Evolutionary conservation across 345 rosid species (phyloP).

Genomic region (Cardamine chenopodiifolia): DNA sequence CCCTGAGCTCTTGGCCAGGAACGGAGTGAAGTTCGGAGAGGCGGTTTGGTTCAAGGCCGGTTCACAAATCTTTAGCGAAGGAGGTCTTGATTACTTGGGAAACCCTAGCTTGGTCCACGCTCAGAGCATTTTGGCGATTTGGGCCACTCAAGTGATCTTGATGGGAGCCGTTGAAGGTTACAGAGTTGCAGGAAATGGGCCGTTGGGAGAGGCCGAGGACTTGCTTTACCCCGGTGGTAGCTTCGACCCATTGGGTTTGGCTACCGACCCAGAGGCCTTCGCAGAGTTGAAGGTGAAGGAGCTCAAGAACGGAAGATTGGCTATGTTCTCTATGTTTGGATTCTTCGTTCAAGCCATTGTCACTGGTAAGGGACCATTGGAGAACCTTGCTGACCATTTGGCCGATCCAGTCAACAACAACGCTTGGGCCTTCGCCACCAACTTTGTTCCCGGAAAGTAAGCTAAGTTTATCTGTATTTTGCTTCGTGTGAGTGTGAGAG

Average conservation of each 20-base stretch:
- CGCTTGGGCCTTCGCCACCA: constrained; percentile 61
- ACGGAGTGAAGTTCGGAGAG: constrained; percentile 77
- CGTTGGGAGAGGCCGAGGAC: constrained; percentile 52
- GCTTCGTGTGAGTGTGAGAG: constrained; percentile 28
- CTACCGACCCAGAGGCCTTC: constrained; percentile 52
- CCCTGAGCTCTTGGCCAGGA: constrained; percentile 61
- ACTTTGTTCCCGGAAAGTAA: constrained; percentile 60
- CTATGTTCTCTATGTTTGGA: constrained; percentile 64
- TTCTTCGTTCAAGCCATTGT: constrained; percentile 62
- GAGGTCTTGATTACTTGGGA: constrained; percentile 80
- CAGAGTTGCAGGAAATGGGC: constrained; percentile 60
- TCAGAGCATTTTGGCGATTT: constrained; percentile 76
- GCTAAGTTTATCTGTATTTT: constrained; percentile 24
- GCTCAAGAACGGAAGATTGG: constrained; percentile 51
- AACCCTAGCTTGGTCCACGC: constrained; percentile 82
- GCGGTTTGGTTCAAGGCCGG: constrained; percentile 90
- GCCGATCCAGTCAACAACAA: constrained; percentile 58
- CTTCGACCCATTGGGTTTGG: constrained; percentile 55
- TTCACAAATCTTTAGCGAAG: constrained; percentile 73
- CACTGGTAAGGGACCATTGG: constrained; percentile 55
- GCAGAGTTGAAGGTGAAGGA: constrained; percentile 56
- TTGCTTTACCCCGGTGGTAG: constrained; percentile 55
- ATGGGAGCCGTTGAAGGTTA: constrained; percentile 87
- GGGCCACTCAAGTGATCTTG: constrained; percentile 68
- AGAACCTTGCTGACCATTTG: constrained; percentile 55